These are phyloP conservation scores for Daldinia eschscholtzii DNA, from an alignment of 2,329 filamentous ascomycete genomes.

Conservation along the genomic window DNA sequence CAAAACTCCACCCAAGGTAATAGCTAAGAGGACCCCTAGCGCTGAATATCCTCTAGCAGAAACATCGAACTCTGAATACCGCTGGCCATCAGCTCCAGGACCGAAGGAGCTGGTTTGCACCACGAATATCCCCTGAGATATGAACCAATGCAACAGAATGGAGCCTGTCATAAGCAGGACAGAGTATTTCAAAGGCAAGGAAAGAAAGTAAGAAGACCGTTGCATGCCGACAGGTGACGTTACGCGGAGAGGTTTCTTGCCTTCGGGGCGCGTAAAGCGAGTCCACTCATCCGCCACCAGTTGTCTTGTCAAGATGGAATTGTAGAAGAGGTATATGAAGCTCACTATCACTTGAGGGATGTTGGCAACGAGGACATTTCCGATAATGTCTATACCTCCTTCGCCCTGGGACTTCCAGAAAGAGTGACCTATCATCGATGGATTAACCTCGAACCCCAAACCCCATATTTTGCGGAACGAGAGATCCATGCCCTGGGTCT, in stretches of 20 bases:
- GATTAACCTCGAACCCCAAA: conserved; percentile 48
- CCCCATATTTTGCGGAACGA: conserved; percentile 38
- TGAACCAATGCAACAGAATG: conserved; percentile 61
- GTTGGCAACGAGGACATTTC: conserved; percentile 59
- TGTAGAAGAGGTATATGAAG: conserved; percentile 60
- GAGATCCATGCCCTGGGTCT: background rate
- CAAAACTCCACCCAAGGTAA: background rate
- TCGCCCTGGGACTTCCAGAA: conserved; percentile 44
- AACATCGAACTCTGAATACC: background rate
- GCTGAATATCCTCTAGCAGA: conserved; percentile 1
- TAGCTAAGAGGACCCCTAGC: background rate
- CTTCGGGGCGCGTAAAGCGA: conserved; percentile 48
- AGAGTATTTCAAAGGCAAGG: conserved; percentile 60
- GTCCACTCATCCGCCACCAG: conserved; percentile 58
- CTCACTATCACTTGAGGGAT: conserved; percentile 61
- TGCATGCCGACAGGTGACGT: conserved; percentile 57
- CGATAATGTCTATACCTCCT: conserved; percentile 50
- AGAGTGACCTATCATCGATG: conserved; percentile 46
- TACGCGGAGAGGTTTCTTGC: conserved; percentile 58
- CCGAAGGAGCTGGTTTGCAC: conserved; percentile 1
- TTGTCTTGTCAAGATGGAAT: conserved; percentile 51
- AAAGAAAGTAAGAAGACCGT: conserved; percentile 59
- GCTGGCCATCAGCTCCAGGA: background rate
- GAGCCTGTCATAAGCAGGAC: conserved; percentile 55
- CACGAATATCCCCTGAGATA: conserved; percentile 61